These are phyloP conservation scores for Thermoascus crustaceus DNA, from an alignment of 2,329 filamentous ascomycete species.

Conservation along the genomic window DNA sequence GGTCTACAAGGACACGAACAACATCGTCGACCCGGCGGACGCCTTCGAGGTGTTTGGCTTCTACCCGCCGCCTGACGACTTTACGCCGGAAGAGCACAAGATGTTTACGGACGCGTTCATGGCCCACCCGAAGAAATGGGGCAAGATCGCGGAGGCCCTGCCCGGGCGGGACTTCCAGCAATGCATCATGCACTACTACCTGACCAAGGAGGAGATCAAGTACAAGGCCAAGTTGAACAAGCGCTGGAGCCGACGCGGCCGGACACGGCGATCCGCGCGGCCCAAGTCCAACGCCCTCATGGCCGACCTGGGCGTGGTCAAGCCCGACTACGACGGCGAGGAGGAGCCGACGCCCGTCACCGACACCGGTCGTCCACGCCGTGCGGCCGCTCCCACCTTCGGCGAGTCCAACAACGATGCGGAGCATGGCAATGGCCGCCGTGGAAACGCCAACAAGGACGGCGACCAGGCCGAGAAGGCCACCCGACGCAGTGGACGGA, in stretches of 20 bases:
- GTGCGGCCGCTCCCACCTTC: conserved; percentile 44
- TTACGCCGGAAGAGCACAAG: conserved; percentile 39
- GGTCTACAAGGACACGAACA: conserved; percentile 42
- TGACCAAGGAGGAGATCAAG: conserved; percentile 42
- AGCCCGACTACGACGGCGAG: conserved; percentile 37
- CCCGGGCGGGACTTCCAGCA: conserved; percentile 40
- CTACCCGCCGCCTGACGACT: conserved; percentile 39
- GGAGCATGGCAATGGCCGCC: conserved; percentile 24
- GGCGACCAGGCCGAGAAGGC: conserved; percentile 29
- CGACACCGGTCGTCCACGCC: conserved; percentile 42
- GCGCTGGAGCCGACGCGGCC: conserved; percentile 36
- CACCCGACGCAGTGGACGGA: conserved; percentile 25
- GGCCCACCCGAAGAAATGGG: conserved; percentile 43
- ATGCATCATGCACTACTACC: conserved; percentile 44
- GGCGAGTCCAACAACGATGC: conserved; percentile 30
- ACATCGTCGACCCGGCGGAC: conserved; percentile 28
- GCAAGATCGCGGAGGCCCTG: conserved; percentile 41
- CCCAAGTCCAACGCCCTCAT: conserved; percentile 43
- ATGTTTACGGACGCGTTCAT: conserved; percentile 42
- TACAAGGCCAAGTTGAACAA: conserved; percentile 44
- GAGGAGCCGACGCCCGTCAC: conserved; percentile 39
- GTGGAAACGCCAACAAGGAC: conserved; percentile 28
- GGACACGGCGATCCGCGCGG: conserved; percentile 29
- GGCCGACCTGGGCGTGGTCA: conserved; percentile 37
- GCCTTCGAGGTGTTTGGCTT: conserved; percentile 39